Evolutionary conservation across 2,329 filamentous ascomycete genomes (phyloP).

Genomic region (Delphinella strobiligena): DNA sequence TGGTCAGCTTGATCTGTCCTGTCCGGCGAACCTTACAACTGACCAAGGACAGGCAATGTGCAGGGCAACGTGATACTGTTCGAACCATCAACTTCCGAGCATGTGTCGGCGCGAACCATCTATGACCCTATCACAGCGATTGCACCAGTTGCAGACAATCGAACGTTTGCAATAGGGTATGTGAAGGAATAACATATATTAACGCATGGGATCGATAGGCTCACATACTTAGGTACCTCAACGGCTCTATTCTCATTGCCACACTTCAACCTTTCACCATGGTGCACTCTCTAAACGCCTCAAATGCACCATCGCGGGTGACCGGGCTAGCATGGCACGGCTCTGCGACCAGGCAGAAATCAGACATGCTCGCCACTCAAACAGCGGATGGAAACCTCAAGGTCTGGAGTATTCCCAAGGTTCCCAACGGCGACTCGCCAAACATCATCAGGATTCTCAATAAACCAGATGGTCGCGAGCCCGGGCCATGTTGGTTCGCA

Average conservation of each 20-base stretch:
- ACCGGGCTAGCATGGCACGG: constrained; percentile 88
- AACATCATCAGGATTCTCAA: constrained; percentile 83
- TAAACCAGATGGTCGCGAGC: constrained; percentile 58
- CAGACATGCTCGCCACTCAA: constrained; percentile 93
- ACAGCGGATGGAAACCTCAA: constrained; percentile 82
- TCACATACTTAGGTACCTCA: constrained; percentile 59
- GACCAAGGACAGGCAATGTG: constrained; percentile 55
- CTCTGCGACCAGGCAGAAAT: constrained; percentile 89
- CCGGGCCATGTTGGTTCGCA: constrained; percentile 85
- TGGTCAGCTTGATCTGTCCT: constrained; percentile 46
- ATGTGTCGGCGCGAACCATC: constrained; percentile 81
- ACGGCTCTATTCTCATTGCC: constrained; percentile 85
- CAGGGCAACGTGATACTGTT: constrained; percentile 92
- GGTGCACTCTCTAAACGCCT: constrained; percentile 79
- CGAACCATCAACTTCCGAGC: constrained; percentile 84
- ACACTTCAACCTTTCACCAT: constrained; percentile 90
- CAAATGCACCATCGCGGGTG: constrained; percentile 73
- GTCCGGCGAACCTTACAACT: constrained; percentile 7
- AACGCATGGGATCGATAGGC: constrained; percentile 1
- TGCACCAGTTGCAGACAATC: constrained; percentile 77
- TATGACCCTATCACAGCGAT: constrained; percentile 92
- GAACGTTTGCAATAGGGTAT: constrained; percentile 92
- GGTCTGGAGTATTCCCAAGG: constrained; percentile 93
- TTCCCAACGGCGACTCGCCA: constrained; percentile 51
- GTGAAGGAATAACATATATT: constrained; percentile 15